These are phyloP conservation scores for Botrytis paeoniae DNA, from an alignment of 2,329 filamentous ascomycete genomes.

Conservation along the genomic window DNA sequence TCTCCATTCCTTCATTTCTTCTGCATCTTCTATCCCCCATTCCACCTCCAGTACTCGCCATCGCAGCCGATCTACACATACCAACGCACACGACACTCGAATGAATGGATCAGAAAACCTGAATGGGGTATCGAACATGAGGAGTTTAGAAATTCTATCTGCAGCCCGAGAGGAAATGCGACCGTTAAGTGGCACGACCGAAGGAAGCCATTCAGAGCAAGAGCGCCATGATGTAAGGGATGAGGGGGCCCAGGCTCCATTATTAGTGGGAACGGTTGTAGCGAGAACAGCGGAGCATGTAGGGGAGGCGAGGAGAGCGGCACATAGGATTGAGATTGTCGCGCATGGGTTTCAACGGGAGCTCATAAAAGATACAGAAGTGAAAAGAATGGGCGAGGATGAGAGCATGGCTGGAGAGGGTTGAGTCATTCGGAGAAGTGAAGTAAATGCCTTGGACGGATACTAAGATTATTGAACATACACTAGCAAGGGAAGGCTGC, in stretches of 20 bases:
- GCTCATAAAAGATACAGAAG: constrained; percentile 40
- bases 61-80: background rate
- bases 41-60: background rate
- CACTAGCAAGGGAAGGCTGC: constrained; percentile 5
- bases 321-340: constrained; percentile 51
- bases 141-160: constrained; percentile 17
- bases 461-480: background rate
- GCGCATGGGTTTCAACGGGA: constrained; percentile 54
- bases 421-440: constrained; percentile 3
- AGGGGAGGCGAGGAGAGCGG: constrained; percentile 51
- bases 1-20: constrained; percentile 47
- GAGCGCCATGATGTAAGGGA: constrained; percentile 19
- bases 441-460: background rate
- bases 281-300: constrained; percentile 48
- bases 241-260: constrained; percentile 39
- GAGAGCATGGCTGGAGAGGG: constrained; percentile 4
- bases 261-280: constrained; percentile 55
- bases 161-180: constrained; percentile 29
- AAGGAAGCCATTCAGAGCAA: constrained; percentile 15
- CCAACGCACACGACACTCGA: background rate
- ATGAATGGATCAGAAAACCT: constrained; percentile 1
- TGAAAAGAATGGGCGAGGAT: background rate
- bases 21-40: constrained; percentile 19
- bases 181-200: constrained; percentile 28
- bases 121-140: background rate